Conservation (phyloP, 495 filamentous ascomycete genomes). For the Choiromyces venosus region DNA sequence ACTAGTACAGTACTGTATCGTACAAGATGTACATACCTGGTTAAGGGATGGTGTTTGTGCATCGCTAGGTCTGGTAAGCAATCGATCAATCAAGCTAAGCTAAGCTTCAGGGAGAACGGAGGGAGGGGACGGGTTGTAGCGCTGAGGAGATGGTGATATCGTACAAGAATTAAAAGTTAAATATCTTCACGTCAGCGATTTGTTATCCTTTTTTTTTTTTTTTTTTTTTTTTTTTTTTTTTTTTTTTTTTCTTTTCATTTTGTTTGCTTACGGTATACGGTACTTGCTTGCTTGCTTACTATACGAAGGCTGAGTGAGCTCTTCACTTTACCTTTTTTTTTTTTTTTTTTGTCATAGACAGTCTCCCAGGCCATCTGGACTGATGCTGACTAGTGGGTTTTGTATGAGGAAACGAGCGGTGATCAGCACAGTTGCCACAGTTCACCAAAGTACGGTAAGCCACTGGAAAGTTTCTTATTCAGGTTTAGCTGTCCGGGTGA, state of each 20-base stretch:
- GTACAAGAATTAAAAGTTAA: not conserved
- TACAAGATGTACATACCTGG: no score
- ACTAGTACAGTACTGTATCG: not conserved
- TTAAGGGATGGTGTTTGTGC: not conserved
- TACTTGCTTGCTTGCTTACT: not conserved
- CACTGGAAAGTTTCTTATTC: no score
- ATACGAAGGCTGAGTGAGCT: not conserved
- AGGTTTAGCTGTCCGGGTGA: no score
- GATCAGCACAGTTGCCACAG: no score
- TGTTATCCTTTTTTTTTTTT: no score
- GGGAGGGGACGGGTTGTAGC: not conserved
- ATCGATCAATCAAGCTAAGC: not conserved
- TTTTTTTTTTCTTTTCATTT: no score
- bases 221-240: no score
- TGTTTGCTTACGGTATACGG: not conserved
- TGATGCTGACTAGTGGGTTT: no score
- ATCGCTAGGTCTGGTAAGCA: not conserved
- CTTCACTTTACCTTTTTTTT: not conserved
- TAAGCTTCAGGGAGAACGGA: not conserved
- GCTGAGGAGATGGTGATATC: not conserved
- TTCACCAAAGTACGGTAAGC: no score
- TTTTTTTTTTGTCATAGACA: no score
- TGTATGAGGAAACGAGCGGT: no score
- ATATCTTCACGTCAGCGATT: not conserved
- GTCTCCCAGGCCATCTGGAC: no score